A percentile compares a stretch with the other conserved stretches of the same genome.
These are phyloP conservation scores for Podila minutissima DNA, from an alignment of 192 early-diverging fungal species.

Conservation along the genomic window DNA sequence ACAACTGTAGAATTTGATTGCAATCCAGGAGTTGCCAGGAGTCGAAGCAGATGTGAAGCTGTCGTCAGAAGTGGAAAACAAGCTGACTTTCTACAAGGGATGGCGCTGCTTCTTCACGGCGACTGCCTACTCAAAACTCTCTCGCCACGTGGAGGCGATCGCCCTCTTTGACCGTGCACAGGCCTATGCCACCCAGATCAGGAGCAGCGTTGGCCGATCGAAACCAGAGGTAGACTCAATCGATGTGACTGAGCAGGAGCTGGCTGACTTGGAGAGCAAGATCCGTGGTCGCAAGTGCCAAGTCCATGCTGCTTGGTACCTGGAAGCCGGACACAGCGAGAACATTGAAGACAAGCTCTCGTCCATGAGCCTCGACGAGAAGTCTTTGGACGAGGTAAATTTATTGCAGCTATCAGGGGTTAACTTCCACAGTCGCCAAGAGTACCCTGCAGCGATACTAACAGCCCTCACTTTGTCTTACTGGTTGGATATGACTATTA, in stretches of 20 bases:
- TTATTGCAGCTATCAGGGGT: constrained; percentile 3
- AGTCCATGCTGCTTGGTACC: constrained; percentile 63
- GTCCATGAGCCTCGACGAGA: constrained; percentile 52
- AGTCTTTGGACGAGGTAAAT: constrained; percentile 53
- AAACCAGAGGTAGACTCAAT: constrained; percentile 50
- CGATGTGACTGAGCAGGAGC: constrained; percentile 49
- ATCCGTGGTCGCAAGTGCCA: constrained; percentile 64
- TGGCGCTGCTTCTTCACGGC: constrained; percentile 68
- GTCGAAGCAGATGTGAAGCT: constrained; percentile 58
- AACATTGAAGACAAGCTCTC: constrained; percentile 46
- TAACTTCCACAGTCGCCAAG: not conserved
- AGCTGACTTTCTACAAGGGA: constrained; percentile 64
- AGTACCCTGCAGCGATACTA: not conserved
- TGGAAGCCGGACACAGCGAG: constrained; percentile 50
- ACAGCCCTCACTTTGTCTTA: not conserved
- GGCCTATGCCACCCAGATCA: constrained; percentile 56
- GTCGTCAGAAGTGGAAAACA: constrained; percentile 57
- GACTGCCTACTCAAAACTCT: constrained; percentile 54
- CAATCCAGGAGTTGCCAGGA: constrained; percentile 64
- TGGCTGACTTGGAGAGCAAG: constrained; percentile 52
- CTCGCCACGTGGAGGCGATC: constrained; percentile 61
- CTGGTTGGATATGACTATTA: constrained; percentile 15
- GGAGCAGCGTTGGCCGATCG: constrained; percentile 20
- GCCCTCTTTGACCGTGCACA: constrained; percentile 69
- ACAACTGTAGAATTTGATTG: constrained; percentile 59